phyloP scores from a whole-genome alignment of 108 stramenopile genomes.

The Skeletonema tropicum region DNA sequence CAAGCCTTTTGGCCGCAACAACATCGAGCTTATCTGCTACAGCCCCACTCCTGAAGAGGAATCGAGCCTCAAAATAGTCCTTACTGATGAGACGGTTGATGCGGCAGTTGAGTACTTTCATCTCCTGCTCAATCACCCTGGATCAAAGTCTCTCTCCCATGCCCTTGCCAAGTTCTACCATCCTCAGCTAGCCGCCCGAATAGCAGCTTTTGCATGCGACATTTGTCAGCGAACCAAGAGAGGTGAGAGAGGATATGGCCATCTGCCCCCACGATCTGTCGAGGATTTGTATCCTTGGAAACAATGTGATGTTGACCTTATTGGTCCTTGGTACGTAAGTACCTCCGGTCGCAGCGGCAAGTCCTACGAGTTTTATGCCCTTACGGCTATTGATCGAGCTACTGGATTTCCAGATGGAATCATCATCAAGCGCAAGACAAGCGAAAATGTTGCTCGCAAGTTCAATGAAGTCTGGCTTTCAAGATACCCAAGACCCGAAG shows the following conservation, averaged over 20 bases:
- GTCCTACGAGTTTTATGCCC: constrained; percentile 22
- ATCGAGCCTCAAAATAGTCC: too few species aligned
- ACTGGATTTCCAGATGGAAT: constrained; percentile 52
- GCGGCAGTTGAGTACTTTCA: too few species aligned
- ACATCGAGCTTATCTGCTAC: too few species aligned
- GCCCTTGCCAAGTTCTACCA: neutral
- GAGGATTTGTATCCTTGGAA: neutral
- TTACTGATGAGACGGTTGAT: too few species aligned
- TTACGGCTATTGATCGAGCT: constrained; percentile 40
- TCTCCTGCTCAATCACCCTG: too few species aligned
- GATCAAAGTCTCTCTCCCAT: too few species aligned
- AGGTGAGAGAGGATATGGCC: neutral
- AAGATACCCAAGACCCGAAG: constrained; percentile 51
- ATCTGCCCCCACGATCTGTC: neutral
- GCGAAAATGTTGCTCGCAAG: constrained; percentile 16
- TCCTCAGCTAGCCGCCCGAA: neutral
- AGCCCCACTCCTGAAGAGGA: too few species aligned
- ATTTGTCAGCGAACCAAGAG: neutral
- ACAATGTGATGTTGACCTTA: neutral
- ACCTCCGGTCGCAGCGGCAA: neutral
- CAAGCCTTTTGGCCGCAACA: too few species aligned
- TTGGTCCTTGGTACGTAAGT: constrained; percentile 2
- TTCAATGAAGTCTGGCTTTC: constrained; percentile 49
- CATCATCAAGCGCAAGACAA: constrained; percentile 32
- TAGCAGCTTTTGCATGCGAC: neutral